Percentiles rank a stretch among this genome's conserved stretches.
phyloP scores from a whole-genome alignment of 108 stramenopile genomes.

The Cyclostephanos tholiformis region DNA sequence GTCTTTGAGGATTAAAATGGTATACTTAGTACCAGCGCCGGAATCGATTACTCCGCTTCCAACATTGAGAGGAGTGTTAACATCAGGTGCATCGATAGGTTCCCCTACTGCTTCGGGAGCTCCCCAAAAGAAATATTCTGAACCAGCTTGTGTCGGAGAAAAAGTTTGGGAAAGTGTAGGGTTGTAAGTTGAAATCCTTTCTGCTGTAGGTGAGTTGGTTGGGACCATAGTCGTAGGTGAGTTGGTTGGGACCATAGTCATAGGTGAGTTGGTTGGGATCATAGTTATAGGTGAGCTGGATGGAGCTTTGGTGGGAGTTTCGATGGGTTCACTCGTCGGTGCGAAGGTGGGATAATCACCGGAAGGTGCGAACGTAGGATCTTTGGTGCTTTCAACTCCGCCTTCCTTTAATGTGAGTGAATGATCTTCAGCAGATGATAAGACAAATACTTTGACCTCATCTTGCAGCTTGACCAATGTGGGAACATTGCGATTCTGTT shows the following conservation, averaged over 20 bases:
- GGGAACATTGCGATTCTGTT: conserved; percentile 28
- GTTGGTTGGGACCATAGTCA: neutral
- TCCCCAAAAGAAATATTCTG: conserved; percentile 42
- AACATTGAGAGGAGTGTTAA: conserved; percentile 16
- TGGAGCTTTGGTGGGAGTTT: neutral
- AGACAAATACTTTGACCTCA: conserved; percentile 11
- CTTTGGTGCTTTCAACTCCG: conserved; percentile 15
- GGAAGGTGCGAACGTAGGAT: neutral
- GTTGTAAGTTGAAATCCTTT: neutral
- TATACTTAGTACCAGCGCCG: conserved; percentile 33
- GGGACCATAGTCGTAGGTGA: neutral
- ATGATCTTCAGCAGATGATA: conserved; percentile 40
- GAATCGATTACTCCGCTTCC: conserved; percentile 13
- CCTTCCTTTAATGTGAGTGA: conserved; percentile 25
- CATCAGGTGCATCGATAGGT: conserved; percentile 13
- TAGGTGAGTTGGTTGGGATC: conserved; percentile 1
- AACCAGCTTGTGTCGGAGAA: conserved; percentile 1
- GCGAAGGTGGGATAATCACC: neutral
- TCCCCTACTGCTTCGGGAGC: conserved; percentile 32
- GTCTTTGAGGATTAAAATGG: conserved; percentile 23
- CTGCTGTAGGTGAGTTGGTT: neutral
- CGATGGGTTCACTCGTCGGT: conserved; percentile 7
- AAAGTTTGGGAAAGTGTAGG: neutral
- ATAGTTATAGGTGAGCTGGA: neutral
- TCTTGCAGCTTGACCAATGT: conserved; percentile 26